A percentile compares a stretch with the other conserved stretches of the same genome.
Conservation (phyloP, 1,284 basidiomycete species). For the Boletus sp. region DNA sequence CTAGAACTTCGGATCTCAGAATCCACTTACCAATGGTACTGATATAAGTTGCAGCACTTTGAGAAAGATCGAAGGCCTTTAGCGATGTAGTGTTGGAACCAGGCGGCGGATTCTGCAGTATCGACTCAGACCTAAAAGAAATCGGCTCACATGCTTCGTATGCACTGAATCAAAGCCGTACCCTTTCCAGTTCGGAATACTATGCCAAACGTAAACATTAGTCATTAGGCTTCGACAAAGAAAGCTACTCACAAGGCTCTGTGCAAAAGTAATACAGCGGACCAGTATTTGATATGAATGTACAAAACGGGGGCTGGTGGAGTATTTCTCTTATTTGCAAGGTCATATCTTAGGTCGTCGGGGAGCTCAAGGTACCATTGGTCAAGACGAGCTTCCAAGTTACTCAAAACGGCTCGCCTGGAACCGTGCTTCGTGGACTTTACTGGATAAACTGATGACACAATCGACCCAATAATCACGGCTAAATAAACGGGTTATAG, state of each 20-base stretch:
- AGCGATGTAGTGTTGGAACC: slow-evolving; percentile 35
- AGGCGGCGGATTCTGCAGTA: slow-evolving; percentile 38
- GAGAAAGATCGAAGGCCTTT: slow-evolving; percentile 74
- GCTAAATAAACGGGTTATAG: slow-evolving; percentile 36
- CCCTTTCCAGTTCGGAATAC: slow-evolving; percentile 68
- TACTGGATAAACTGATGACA: slow-evolving; percentile 73
- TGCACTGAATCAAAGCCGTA: slow-evolving; percentile 23
- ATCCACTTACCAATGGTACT: slow-evolving; percentile 56
- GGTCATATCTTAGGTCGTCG: slow-evolving; percentile 58
- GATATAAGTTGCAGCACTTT: slow-evolving; percentile 72
- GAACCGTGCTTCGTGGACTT: slow-evolving; percentile 44
- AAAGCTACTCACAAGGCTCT: slow-evolving; percentile 68
- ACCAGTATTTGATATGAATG: slow-evolving; percentile 78
- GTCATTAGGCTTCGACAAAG: not conserved
- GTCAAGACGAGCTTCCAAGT: slow-evolving; percentile 66
- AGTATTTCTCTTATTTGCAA: slow-evolving; percentile 45
- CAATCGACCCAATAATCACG: slow-evolving; percentile 60
- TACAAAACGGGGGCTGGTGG: slow-evolving; percentile 66
- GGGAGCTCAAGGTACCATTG: slow-evolving; percentile 75
- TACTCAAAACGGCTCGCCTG: slow-evolving; percentile 46
- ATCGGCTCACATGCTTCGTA: not conserved
- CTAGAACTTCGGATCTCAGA: not conserved
- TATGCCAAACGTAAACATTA: slow-evolving; percentile 26
- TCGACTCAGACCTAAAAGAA: slow-evolving; percentile 39
- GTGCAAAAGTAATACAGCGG: slow-evolving; percentile 70